phyloP scores from a whole-genome alignment of 805 yeast species.

The Yarrowia sp. region DNA sequence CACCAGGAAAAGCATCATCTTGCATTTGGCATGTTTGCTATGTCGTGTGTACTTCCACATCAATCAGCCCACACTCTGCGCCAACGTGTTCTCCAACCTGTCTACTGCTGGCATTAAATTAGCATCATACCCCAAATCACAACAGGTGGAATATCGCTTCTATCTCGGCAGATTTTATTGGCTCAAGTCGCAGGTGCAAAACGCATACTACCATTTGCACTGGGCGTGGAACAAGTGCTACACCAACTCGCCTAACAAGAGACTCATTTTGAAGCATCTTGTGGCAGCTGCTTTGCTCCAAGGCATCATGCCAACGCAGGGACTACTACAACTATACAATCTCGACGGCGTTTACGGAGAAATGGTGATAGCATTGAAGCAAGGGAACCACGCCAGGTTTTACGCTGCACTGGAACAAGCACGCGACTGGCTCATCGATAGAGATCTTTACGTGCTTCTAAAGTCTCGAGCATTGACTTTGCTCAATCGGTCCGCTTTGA shows the following conservation, averaged over 20 bases:
- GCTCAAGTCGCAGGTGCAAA: slow-evolving; percentile 58
- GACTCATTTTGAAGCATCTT: slow-evolving; percentile 56
- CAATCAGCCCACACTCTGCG: slow-evolving; percentile 49
- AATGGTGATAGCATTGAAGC: slow-evolving; percentile 52
- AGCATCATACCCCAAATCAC: slow-evolving; percentile 54
- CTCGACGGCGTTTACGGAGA: slow-evolving; percentile 51
- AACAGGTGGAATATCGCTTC: slow-evolving; percentile 63
- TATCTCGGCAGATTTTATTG: slow-evolving; percentile 64
- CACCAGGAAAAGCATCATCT: slow-evolving; percentile 57
- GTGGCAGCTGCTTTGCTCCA: slow-evolving; percentile 61
- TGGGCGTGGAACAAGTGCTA: slow-evolving; percentile 60
- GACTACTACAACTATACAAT: slow-evolving; percentile 45
- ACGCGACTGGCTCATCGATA: slow-evolving; percentile 43
- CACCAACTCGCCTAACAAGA: slow-evolving; percentile 49
- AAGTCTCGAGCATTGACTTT: slow-evolving; percentile 46
- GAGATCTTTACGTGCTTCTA: slow-evolving; percentile 47
- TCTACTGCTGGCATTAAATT: slow-evolving; percentile 57
- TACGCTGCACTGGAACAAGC: slow-evolving; percentile 50
- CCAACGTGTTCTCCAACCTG: slow-evolving; percentile 64
- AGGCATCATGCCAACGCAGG: slow-evolving; percentile 59
- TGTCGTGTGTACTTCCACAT: slow-evolving; percentile 62
- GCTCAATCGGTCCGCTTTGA: slow-evolving; percentile 32
- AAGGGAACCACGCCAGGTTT: slow-evolving; percentile 52
- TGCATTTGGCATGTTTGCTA: slow-evolving; percentile 61
- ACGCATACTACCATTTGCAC: slow-evolving; percentile 61